A percentile compares a stretch with the other conserved stretches of the same genome.
phyloP scores from a whole-genome alignment of 75 land plant genomes.

The Cunninghamia lanceolata region DNA sequence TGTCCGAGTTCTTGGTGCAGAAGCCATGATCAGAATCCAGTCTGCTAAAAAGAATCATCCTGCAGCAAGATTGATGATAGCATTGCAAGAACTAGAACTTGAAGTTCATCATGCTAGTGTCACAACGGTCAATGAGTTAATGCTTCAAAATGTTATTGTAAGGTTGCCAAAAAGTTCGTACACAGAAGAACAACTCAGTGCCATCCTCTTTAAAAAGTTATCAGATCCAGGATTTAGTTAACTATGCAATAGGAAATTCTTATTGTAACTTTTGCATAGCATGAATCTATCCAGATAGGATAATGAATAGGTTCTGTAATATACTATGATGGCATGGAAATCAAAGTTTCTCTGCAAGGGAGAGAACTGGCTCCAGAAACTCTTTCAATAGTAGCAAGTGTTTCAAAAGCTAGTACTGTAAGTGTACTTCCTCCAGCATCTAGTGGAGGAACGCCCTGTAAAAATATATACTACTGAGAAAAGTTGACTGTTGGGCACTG shows the following conservation, averaged over 20 bases:
- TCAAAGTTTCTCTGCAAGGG: not conserved
- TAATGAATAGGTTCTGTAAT: not conserved
- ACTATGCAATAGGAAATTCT: not conserved
- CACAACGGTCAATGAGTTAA: slow-evolving; percentile 11
- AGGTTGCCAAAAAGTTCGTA: not conserved
- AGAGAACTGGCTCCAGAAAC: not conserved
- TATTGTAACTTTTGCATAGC: not conserved
- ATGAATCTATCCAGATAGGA: not conserved
- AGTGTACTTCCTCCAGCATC: not conserved
- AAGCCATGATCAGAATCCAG: slow-evolving; percentile 63
- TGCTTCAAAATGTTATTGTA: slow-evolving; percentile 15
- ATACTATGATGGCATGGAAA: not conserved
- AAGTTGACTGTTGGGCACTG: not conserved
- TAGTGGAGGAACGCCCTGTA: not conserved
- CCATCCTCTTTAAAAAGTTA: slow-evolving; percentile 11
- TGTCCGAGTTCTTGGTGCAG: slow-evolving; percentile 40
- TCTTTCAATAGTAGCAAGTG: not conserved
- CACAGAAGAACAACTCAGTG: slow-evolving; percentile 22
- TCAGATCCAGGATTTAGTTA: slow-evolving; percentile 7
- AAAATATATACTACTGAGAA: not conserved
- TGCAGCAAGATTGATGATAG: slow-evolving; percentile 12
- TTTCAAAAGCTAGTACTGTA: not conserved
- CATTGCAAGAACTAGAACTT: slow-evolving; percentile 8
- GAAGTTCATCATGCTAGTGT: slow-evolving; percentile 16
- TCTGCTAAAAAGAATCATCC: slow-evolving; percentile 18